Evolutionary conservation across 1,284 basidiomycete species (phyloP).

Genomic region (Trichosporon faecale): DNA sequence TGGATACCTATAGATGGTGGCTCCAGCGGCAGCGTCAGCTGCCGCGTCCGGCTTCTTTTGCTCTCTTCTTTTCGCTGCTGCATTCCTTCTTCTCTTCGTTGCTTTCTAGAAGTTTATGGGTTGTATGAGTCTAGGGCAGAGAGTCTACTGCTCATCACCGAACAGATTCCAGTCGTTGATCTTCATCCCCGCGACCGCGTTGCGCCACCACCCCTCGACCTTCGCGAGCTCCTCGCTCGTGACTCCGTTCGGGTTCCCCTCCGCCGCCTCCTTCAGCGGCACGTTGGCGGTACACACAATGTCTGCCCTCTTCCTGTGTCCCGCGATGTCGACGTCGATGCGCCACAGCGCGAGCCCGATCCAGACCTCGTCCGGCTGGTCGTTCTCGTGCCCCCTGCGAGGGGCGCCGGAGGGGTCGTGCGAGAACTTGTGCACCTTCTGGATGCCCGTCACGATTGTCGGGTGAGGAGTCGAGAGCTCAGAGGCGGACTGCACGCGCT

Average conservation of each 20-base stretch:
- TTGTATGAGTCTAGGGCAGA: no score
- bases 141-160: conserved; percentile 38
- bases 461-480: conserved; percentile 51
- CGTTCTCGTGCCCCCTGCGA: conserved; percentile 47
- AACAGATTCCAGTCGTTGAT: conserved; percentile 75
- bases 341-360: conserved; percentile 72
- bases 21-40: no score
- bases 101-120: no score
- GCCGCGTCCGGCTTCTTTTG: no score
- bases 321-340: conserved; percentile 58
- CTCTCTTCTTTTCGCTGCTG: background rate
- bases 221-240: conserved; percentile 29
- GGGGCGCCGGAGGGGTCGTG: conserved; percentile 45
- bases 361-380: conserved; percentile 63
- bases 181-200: conserved; percentile 28
- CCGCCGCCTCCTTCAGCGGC: conserved; percentile 34
- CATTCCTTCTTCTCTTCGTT: background rate
- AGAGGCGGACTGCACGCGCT: conserved; percentile 6
- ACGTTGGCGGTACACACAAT: conserved; percentile 78
- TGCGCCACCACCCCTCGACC: conserved; percentile 43
- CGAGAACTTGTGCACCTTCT: conserved; percentile 69
- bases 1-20: conserved; percentile 1
- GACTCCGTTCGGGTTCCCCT: conserved; percentile 24
- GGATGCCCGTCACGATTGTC: conserved; percentile 64
- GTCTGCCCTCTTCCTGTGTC: conserved; percentile 62